Conservation (phyloP, 2,329 filamentous ascomycete species). For the Macrophomina phaseolina region DNA sequence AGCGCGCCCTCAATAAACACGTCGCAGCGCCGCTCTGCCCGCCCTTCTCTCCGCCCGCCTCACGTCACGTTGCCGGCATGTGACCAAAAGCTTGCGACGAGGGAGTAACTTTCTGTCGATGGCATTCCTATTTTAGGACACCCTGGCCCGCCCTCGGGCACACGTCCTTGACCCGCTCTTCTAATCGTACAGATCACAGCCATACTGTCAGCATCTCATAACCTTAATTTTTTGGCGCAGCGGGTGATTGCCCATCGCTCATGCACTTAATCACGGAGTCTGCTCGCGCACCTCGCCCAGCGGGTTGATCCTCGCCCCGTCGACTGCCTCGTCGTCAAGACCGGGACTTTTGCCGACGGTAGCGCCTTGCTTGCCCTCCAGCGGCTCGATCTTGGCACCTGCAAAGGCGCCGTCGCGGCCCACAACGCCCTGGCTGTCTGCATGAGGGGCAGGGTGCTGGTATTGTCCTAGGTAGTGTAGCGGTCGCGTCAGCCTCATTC, state of each 20-base stretch:
- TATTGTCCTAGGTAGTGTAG: slow-evolving; percentile 29
- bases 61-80: not conserved
- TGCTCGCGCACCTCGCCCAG: slow-evolving; percentile 32
- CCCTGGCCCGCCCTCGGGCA: not conserved
- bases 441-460: slow-evolving; percentile 34
- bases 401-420: slow-evolving; percentile 35
- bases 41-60: not conserved
- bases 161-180: not conserved
- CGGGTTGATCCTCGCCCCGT: slow-evolving; percentile 32
- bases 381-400: slow-evolving; percentile 35
- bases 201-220: slow-evolving; percentile 5
- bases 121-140: slow-evolving; percentile 19
- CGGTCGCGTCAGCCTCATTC: slow-evolving; percentile 8
- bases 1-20: slow-evolving; percentile 5
- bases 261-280: slow-evolving; percentile 3
- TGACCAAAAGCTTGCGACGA: slow-evolving; percentile 11
- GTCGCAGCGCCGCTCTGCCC: not conserved
- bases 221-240: slow-evolving; percentile 13
- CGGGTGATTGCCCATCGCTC: not conserved
- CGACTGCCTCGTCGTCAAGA: slow-evolving; percentile 35
- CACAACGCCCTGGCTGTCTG: slow-evolving; percentile 35
- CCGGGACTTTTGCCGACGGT: slow-evolving; percentile 22
- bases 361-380: slow-evolving; percentile 26
- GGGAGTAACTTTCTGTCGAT: not conserved
- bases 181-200: slow-evolving; percentile 2